Conservation (phyloP, 257 asterid species). For the Solanum chiquidenum region DNA sequence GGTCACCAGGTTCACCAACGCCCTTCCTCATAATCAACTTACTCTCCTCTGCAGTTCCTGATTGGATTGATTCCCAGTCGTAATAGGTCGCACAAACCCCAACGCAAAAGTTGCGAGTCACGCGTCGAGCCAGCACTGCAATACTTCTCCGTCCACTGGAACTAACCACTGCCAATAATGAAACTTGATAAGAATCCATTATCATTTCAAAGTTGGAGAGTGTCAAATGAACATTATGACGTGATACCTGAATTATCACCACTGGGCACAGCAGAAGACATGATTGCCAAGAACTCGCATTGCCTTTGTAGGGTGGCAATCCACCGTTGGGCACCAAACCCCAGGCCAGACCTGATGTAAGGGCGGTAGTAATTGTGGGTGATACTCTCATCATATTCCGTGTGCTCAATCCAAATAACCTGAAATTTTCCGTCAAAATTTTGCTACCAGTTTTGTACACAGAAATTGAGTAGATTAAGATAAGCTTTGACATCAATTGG, state of each 20-base stretch:
- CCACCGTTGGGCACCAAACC: constrained; percentile 83
- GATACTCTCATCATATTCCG: constrained; percentile 51
- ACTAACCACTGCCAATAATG: constrained; percentile 27
- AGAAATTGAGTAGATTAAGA: background rate
- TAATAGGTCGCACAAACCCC: constrained; percentile 57
- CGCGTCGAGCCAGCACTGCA: constrained; percentile 60
- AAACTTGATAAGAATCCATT: background rate
- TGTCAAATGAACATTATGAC: background rate
- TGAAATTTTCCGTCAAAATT: constrained; percentile 12
- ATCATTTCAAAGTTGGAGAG: background rate
- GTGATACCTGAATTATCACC: constrained; percentile 46
- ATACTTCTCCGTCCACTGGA: constrained; percentile 49
- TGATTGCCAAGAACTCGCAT: constrained; percentile 38
- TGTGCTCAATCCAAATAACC: constrained; percentile 88
- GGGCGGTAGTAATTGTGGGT: constrained; percentile 49
- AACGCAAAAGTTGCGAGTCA: constrained; percentile 58
- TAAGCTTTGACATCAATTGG: background rate
- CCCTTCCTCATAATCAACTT: constrained; percentile 57
- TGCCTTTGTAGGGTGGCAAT: constrained; percentile 53
- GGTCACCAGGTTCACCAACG: constrained; percentile 54
- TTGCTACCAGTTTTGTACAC: background rate
- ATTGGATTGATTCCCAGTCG: constrained; percentile 64
- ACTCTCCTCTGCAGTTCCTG: constrained; percentile 28
- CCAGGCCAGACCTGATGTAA: constrained; percentile 60
- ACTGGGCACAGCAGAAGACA: constrained; percentile 31